phyloP scores from a whole-genome alignment of 2,329 filamentous ascomycete species.

The Reticulascus tulasneorum region DNA sequence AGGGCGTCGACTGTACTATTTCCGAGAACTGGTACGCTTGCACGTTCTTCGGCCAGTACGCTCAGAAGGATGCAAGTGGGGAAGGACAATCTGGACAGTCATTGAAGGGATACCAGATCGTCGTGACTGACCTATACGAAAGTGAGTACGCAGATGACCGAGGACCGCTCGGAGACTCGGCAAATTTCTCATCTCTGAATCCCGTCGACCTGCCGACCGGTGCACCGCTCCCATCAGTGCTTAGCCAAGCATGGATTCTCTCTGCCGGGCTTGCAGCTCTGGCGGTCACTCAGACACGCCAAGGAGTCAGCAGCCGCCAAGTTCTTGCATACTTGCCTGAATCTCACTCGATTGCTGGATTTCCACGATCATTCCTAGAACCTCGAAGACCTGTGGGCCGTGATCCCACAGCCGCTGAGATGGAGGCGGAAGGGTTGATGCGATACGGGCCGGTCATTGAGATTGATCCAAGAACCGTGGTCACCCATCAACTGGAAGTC shows the following conservation, averaged over 20 bases:
- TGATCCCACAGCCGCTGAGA: constrained; percentile 74
- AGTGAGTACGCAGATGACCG: constrained; percentile 80
- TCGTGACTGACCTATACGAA: constrained; percentile 87
- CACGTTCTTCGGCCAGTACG: constrained; percentile 66
- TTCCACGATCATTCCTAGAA: constrained; percentile 76
- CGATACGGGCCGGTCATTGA: constrained; percentile 74
- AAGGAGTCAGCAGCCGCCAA: constrained; percentile 84
- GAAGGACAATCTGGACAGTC: constrained; percentile 34
- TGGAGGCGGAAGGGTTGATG: constrained; percentile 73
- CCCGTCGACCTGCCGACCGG: constrained; percentile 55
- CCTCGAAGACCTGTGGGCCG: constrained; percentile 81
- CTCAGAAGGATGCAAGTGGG: constrained; percentile 45
- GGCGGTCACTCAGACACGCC: constrained; percentile 80
- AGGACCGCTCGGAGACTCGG: constrained; percentile 65
- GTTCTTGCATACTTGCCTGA: constrained; percentile 75
- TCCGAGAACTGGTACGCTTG: constrained; percentile 97
- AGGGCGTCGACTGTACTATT: constrained; percentile 72
- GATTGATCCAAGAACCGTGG: constrained; percentile 74
- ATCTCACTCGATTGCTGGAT: constrained; percentile 69
- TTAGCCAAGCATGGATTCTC: constrained; percentile 78
- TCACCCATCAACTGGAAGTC: constrained; percentile 81
- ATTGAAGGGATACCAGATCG: constrained; percentile 80
- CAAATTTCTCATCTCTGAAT: constrained; percentile 74
- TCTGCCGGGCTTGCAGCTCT: constrained; percentile 75
- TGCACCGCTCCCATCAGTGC: constrained; percentile 64